Conservation (phyloP, 345 rosid species). For the Populus tremula region DNA sequence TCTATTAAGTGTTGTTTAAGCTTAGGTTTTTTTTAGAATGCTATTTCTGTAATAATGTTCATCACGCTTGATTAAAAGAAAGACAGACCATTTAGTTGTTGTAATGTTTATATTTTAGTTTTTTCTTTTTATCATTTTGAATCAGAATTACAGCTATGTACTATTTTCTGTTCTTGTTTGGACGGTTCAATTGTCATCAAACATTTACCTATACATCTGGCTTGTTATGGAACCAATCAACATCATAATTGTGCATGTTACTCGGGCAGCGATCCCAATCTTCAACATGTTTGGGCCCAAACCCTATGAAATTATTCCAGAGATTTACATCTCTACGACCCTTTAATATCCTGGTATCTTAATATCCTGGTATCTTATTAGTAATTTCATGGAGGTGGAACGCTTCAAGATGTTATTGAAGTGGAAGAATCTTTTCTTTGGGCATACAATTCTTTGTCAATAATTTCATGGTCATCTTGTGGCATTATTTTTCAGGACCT, state of each 20-base stretch:
- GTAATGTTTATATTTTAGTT: neutral
- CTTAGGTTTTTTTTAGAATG: neutral
- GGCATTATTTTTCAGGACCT: slow-evolving; percentile 4
- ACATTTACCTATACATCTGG: neutral
- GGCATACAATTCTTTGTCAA: neutral
- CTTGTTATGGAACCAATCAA: neutral
- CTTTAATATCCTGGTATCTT: neutral
- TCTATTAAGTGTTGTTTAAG: neutral
- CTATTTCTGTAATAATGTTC: neutral
- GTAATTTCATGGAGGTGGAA: neutral
- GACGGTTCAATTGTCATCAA: neutral
- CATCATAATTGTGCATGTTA: neutral
- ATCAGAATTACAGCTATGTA: neutral
- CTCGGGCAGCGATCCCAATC: neutral
- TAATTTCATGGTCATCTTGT: neutral
- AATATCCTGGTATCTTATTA: neutral
- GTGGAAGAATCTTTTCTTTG: neutral
- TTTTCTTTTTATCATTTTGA: neutral
- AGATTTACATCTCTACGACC: neutral
- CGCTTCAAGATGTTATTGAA: neutral
- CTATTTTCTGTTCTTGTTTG: neutral
- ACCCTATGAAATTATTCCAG: neutral
- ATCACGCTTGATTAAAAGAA: neutral
- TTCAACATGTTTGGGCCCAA: neutral
- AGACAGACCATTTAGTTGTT: neutral